Conservation (phyloP, 1,139 yeast species). For the Insectozyma bohioensis region DNA sequence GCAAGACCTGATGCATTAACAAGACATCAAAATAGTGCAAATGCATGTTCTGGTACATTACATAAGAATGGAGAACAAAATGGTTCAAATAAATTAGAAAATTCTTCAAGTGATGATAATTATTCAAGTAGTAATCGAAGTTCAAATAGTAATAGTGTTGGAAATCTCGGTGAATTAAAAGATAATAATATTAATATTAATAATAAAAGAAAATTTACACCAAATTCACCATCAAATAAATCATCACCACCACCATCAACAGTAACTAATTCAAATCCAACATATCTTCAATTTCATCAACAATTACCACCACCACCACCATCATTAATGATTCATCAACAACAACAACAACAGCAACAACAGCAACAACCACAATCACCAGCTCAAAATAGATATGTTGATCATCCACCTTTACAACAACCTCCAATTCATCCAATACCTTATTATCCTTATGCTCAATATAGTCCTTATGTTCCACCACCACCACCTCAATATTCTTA, state of each 20-base stretch:
- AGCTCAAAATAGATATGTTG: constrained; percentile 4
- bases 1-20: constrained; percentile 78
- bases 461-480: constrained; percentile 4
- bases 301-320: not conserved
- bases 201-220: not conserved
- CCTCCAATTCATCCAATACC: not conserved
- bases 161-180: not conserved
- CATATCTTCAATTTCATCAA: constrained; percentile 2
- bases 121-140: not conserved
- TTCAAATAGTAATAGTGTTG: constrained; percentile 3
- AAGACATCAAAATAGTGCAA: constrained; percentile 54
- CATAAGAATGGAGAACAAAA: too few relatives aligned
- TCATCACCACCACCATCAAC: constrained; percentile 3
- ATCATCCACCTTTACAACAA: not conserved
- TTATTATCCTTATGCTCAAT: not conserved
- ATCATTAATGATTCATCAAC: not conserved
- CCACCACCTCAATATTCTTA: not conserved
- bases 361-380: constrained; percentile 1
- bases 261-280: constrained; percentile 13
- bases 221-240: not conserved
- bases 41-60: constrained; percentile 42
- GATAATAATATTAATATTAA: not conserved
- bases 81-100: too few relatives aligned
- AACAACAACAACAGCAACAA: constrained; percentile 1
- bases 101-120: too few relatives aligned